phyloP scores from a whole-genome alignment of 2,329 filamentous ascomycete genomes.

The Colletotrichum sp. region DNA sequence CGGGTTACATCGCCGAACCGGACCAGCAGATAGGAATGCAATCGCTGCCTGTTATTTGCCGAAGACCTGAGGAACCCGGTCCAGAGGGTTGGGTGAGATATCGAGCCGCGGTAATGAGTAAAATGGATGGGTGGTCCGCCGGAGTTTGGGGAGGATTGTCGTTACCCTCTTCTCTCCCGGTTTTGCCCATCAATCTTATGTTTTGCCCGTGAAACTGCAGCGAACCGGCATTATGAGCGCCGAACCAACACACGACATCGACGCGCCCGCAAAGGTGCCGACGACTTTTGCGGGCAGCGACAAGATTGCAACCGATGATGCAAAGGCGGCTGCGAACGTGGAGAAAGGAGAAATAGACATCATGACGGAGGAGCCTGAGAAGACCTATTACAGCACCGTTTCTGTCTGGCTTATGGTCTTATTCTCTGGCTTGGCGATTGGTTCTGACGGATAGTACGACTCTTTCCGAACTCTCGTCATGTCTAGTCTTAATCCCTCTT shows the following conservation, averaged over 20 bases:
- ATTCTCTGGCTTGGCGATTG: conserved; percentile 50
- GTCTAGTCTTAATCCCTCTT: not conserved
- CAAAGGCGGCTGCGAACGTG: not conserved
- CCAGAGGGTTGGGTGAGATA: not conserved
- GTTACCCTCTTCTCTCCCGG: not conserved
- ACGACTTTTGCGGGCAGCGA: not conserved
- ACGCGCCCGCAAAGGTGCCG: not conserved
- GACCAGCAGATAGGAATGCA: not conserved
- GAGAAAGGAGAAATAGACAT: not conserved
- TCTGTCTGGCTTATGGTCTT: conserved; percentile 49
- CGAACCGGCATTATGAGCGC: not conserved
- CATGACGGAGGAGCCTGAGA: conserved; percentile 13
- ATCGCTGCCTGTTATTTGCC: not conserved
- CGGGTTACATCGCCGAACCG: conserved; percentile 1
- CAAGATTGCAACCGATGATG: not conserved
- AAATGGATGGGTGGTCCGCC: not conserved
- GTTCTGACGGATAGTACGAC: conserved; percentile 47
- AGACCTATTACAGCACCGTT: conserved; percentile 40
- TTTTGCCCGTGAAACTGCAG: not conserved
- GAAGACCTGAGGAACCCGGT: not conserved
- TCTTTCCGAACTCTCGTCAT: not conserved
- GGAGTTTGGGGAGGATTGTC: no score
- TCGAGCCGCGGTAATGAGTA: not conserved
- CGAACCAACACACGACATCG: not conserved
- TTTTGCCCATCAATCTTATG: not conserved